A percentile compares a stretch with the other conserved stretches of the same genome.
Evolutionary conservation across 345 rosid species (phyloP).

Genomic region (Populus tremula): DNA sequence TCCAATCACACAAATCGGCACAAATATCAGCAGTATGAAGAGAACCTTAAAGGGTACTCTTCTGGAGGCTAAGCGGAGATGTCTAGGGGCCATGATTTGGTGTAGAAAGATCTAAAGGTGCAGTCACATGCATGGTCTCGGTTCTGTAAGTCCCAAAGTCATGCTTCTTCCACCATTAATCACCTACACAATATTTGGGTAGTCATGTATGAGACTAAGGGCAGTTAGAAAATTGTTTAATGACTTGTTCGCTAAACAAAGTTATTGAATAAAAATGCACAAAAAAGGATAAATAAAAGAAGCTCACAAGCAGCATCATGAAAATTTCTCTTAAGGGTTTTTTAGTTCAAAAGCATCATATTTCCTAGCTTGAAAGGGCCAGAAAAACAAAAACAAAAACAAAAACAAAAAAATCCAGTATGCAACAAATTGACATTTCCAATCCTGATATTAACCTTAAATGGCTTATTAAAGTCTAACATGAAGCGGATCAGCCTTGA

Average conservation of each 20-base stretch:
- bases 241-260: background rate
- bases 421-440: too few relatives aligned
- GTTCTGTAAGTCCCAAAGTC: constrained; percentile 4
- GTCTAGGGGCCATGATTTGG: constrained; percentile 47
- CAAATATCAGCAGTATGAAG: constrained; percentile 41
- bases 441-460: too few relatives aligned
- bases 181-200: constrained; percentile 28
- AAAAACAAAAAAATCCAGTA: too few relatives aligned
- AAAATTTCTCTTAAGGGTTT: too few relatives aligned
- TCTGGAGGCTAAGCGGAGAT: constrained; percentile 28
- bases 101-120: constrained; percentile 4
- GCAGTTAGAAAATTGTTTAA: background rate
- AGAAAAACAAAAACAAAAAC: too few relatives aligned
- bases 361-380: too few relatives aligned
- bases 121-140: constrained; percentile 21
- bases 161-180: constrained; percentile 3
- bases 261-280: background rate
- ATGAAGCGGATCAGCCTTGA: too few relatives aligned
- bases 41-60: constrained; percentile 39
- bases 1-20: constrained; percentile 50
- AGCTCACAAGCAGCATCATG: too few relatives aligned
- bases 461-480: too few relatives aligned
- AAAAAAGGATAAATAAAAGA: too few relatives aligned
- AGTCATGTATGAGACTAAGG: background rate
- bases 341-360: too few relatives aligned